Conservation (phyloP, 2,329 filamentous ascomycete species). For the Ceratocystis albifundus region DNA sequence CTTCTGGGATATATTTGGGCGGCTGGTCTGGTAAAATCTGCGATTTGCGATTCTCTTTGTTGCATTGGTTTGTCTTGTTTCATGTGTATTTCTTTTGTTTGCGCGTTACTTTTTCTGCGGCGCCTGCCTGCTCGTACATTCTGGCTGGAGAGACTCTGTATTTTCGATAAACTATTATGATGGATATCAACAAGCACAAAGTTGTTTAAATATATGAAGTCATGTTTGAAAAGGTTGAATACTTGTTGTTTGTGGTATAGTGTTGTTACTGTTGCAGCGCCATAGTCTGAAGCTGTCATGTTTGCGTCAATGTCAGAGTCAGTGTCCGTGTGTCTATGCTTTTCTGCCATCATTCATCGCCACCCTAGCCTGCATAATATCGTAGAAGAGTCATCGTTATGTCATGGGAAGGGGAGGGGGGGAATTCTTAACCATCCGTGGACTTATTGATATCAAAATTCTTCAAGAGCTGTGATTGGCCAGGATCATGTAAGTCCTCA, state of each 20-base stretch:
- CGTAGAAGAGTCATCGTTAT: too few species aligned
- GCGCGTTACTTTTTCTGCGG: not conserved
- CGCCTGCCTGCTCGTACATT: not conserved
- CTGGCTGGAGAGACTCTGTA: not conserved
- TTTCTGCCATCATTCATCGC: too few species aligned
- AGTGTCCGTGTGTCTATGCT: not conserved
- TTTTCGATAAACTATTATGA: not conserved
- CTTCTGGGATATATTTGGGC: constrained; percentile 8
- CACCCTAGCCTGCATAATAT: too few species aligned
- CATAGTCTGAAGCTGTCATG: too few species aligned
- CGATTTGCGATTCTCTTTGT: not conserved
- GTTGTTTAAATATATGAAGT: not conserved
- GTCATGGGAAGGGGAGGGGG: too few species aligned
- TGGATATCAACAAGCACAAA: not conserved
- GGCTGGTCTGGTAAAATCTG: not conserved
- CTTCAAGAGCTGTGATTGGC: not conserved
- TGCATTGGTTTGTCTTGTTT: not conserved
- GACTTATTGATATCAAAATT: not conserved
- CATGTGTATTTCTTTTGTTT: not conserved
- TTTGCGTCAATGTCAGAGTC: too few species aligned
- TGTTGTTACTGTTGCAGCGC: too few species aligned
- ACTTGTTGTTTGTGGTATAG: too few species aligned
- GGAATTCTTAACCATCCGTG: too few species aligned
- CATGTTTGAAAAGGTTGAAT: not conserved
- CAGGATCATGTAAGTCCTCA: not conserved